These are phyloP conservation scores for Mucor mucedo DNA, from an alignment of 371 early-diverging fungal genomes.

Conservation along the genomic window DNA sequence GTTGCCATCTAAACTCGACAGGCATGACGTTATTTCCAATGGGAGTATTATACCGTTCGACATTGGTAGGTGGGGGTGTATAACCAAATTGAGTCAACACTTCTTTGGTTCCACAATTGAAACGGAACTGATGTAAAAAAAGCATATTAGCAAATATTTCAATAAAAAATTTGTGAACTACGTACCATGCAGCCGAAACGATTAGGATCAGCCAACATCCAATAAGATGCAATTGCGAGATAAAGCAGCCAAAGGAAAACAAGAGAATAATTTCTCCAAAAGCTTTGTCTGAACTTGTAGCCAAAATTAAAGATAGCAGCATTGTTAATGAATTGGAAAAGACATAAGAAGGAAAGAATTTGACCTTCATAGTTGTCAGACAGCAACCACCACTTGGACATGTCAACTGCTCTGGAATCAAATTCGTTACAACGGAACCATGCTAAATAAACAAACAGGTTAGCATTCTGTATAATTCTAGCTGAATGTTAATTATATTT, in stretches of 20 bases:
- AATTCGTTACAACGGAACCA: constrained; percentile 79
- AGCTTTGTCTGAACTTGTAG: constrained; percentile 59
- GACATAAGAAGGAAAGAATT: constrained; percentile 53
- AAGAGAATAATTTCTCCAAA: constrained; percentile 64
- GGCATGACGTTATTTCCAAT: constrained; percentile 76
- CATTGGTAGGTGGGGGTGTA: constrained; percentile 40
- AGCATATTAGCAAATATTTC: not conserved
- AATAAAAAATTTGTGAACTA: not conserved
- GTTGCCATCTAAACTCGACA: constrained; percentile 52
- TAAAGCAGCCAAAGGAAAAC: constrained; percentile 58
- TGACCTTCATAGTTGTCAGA: constrained; percentile 78
- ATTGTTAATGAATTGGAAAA: constrained; percentile 67
- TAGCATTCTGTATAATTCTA: not conserved
- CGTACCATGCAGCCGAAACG: constrained; percentile 57
- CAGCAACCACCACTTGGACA: constrained; percentile 75
- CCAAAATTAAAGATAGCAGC: constrained; percentile 73
- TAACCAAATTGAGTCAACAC: constrained; percentile 52
- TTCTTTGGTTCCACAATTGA: constrained; percentile 71
- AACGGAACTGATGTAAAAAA: constrained; percentile 43
- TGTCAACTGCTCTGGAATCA: constrained; percentile 62
- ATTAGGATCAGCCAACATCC: constrained; percentile 71
- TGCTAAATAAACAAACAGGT: not conserved
- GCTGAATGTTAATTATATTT: not conserved
- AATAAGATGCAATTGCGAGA: constrained; percentile 56
- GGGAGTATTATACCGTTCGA: constrained; percentile 60